Evolutionary conservation across 2,329 filamentous ascomycete genomes (phyloP), one percentile per base, ranked within the genome.

Genomic region (Akanthomyces muscarius): DNA sequence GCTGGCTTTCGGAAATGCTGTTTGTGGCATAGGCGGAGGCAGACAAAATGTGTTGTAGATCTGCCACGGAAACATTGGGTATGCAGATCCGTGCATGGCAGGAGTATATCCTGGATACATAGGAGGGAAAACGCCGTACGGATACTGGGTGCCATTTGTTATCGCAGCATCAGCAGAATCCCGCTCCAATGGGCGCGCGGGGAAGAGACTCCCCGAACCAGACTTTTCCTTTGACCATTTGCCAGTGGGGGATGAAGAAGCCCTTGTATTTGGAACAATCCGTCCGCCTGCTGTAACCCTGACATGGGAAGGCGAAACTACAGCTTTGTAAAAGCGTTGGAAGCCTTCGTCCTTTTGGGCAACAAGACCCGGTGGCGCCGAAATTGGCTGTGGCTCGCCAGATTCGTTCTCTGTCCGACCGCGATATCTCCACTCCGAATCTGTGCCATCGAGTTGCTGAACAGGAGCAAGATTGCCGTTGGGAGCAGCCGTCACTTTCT

Each of bases 251-350:
- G 84, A 86, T 5, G 76, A 75, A 2, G 80, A 76, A 14, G 76
- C 80, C 50, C 85, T 80, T 41, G 81, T 87, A 68, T 89, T 89
- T 55, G 86, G 86, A 1, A 89, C 86, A 68, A 89, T 89, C 44
- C 85, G 80, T 48, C 86, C 86, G 63, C 86, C 86, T 64, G 86
- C 86, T 23, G 86, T 89, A 56, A 89, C 86, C 18, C 86, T 83
- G 65, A 89, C 82, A 71, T 89, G 85, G 16, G 85, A 86, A 8
- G 86, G 86, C 41, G 86, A 89, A 5, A 85, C 81, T n/a, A 89
- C 86, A 13, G 86, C 85, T 70, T 86, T 86, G 75, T 86, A 88
- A 70, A 89, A 89, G 59, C 82, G 80, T 71, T 87, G 83, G 67
- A 89, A 89, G n/a, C 86, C 86, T 71, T 88, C 85, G 41, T 81